Evolutionary conservation across 352 stramenopile genomes (phyloP).

Genomic region (Globisporangium megalacanthum): DNA sequence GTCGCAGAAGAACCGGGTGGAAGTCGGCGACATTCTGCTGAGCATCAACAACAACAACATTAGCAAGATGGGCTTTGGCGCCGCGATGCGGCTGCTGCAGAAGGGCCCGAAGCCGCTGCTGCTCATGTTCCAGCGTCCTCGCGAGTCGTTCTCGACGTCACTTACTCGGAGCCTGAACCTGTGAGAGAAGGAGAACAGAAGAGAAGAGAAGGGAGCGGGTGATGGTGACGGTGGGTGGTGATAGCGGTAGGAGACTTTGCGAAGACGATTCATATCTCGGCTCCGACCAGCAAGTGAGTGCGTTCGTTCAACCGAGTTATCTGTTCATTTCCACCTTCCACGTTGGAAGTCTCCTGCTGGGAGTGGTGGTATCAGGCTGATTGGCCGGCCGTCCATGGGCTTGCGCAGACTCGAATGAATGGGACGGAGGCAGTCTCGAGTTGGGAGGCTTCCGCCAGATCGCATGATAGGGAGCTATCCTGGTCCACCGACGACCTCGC

Average conservation of each 20-base stretch:
- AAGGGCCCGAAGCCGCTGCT: conserved; percentile 82
- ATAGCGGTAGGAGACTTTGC: not conserved
- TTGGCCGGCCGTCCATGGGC: no score
- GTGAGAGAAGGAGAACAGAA: not conserved
- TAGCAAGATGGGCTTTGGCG: conserved; percentile 85
- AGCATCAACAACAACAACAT: conserved; percentile 92
- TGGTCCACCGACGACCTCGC: no score
- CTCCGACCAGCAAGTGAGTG: not conserved
- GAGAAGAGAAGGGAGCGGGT: not conserved
- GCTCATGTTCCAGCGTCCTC: conserved; percentile 82
- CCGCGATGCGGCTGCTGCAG: conserved; percentile 82
- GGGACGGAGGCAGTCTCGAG: no score
- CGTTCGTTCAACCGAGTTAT: no score
- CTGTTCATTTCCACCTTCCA: no score
- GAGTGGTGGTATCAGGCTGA: no score
- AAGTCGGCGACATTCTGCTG: conserved; percentile 75
- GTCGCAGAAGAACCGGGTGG: conserved; percentile 80
- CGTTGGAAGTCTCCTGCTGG: not conserved
- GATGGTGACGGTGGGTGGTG: not conserved
- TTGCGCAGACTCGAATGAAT: no score
- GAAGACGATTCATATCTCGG: no score
- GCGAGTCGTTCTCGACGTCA: conserved; percentile 22
- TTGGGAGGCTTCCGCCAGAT: no score
- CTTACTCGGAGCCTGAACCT: conserved; percentile 27
- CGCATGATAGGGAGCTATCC: no score